Evolutionary conservation across 495 filamentous ascomycete species (phyloP).

Genomic region (Penicillium coffeae): DNA sequence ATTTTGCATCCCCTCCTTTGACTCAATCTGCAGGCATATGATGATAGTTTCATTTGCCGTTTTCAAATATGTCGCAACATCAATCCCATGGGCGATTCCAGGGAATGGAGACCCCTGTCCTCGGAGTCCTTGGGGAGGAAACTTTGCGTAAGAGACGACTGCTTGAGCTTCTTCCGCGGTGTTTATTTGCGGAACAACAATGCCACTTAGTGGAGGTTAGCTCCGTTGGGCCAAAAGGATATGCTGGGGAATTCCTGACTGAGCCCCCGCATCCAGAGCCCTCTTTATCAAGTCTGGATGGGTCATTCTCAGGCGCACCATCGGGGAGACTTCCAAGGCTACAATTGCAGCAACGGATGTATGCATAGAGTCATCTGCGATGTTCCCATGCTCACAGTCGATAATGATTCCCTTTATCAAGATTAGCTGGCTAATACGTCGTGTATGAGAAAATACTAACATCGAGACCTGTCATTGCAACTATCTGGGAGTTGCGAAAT

Average conservation of each 20-base stretch:
- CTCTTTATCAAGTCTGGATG: conserved; percentile 26
- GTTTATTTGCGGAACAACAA: conserved; percentile 64
- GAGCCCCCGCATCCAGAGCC: conserved; percentile 60
- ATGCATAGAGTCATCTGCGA: conserved; percentile 73
- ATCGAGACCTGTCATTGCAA: conserved; percentile 31
- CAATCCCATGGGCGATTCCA: conserved; percentile 19
- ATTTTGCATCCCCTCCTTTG: conserved; percentile 63
- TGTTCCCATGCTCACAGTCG: conserved; percentile 26
- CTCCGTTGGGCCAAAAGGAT: not conserved
- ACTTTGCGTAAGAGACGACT: conserved; percentile 52
- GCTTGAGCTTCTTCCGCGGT: conserved; percentile 62
- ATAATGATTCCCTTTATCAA: conserved; percentile 33
- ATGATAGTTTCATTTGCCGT: conserved; percentile 74
- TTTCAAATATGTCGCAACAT: conserved; percentile 53
- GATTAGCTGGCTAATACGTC: too few relatives aligned
- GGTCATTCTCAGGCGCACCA: conserved; percentile 65
- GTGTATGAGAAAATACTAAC: conserved; percentile 1
- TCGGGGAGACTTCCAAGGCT: conserved; percentile 59
- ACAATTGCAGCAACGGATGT: conserved; percentile 72
- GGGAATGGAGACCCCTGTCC: conserved; percentile 30
- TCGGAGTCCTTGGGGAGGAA: conserved; percentile 26
- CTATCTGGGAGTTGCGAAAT: conserved; percentile 25
- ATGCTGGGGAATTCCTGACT: conserved; percentile 40
- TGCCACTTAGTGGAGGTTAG: too few relatives aligned
- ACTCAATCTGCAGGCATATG: conserved; percentile 85